A percentile compares a stretch with the other conserved stretches of the same genome.
Evolutionary conservation across 2,329 filamentous ascomycete species (phyloP).

Genomic region (Fusarium annulatum): DNA sequence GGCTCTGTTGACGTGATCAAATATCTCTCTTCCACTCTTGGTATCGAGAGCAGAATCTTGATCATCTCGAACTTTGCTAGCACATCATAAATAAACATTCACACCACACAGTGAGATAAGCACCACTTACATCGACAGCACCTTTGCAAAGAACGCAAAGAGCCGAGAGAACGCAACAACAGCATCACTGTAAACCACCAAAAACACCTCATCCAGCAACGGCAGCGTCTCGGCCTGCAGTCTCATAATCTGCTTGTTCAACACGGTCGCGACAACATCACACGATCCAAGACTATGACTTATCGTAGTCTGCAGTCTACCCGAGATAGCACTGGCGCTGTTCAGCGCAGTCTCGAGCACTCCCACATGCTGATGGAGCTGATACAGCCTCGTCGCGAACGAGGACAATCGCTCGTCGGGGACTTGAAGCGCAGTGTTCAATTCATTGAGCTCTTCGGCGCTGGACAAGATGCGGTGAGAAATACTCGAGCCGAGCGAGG

Average conservation of each 20-base stretch:
- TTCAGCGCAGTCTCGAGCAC: conserved; percentile 45
- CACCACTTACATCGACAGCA: conserved; percentile 41
- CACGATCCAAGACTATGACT: conserved; percentile 45
- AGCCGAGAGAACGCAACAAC: conserved; percentile 42
- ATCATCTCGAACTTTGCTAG: conserved; percentile 31
- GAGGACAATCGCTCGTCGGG: conserved; percentile 37
- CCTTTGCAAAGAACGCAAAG: conserved; percentile 39
- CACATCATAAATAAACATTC: neutral
- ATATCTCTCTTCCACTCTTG: conserved; percentile 25
- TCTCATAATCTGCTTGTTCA: conserved; percentile 51
- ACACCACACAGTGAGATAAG: neutral
- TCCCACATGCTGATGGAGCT: conserved; percentile 41
- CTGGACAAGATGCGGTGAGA: conserved; percentile 47
- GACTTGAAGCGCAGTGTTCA: conserved; percentile 33
- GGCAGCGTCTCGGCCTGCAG: conserved; percentile 43
- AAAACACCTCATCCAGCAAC: conserved; percentile 41
- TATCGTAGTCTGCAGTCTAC: conserved; percentile 45
- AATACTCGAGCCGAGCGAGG: conserved; percentile 47
- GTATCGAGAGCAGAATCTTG: conserved; percentile 43
- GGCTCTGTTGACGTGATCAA: conserved; percentile 36
- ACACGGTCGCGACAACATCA: conserved; percentile 43
- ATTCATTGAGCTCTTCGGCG: conserved; percentile 46
- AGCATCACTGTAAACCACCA: conserved; percentile 41
- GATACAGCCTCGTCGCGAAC: conserved; percentile 41
- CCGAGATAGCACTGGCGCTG: conserved; percentile 43